Percentiles rank a stretch among this genome's conserved stretches.
Conservation (phyloP, 192 early-diverging fungal species). For the Lobosporangium transversale region DNA sequence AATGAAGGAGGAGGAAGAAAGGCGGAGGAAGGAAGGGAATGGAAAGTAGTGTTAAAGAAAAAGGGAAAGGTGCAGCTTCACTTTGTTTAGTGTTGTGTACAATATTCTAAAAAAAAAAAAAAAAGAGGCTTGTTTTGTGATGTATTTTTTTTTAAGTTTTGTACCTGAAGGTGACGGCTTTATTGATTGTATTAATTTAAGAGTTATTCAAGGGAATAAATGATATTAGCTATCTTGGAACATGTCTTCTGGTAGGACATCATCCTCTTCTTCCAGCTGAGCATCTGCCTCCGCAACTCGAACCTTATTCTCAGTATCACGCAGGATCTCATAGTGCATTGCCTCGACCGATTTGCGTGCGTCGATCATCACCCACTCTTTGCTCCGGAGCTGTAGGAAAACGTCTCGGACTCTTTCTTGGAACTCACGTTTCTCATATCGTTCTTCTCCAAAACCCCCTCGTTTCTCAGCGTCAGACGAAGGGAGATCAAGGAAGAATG, state of each 20-base stretch:
- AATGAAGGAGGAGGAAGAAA: neutral
- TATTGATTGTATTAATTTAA: too few relatives aligned
- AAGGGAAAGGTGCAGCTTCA: neutral
- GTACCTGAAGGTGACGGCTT: too few relatives aligned
- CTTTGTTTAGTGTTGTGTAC: neutral
- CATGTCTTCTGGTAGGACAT: slow-evolving; percentile 30
- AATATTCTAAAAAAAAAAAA: slow-evolving; percentile 33
- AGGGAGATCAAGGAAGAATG: slow-evolving; percentile 89
- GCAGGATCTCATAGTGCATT: slow-evolving; percentile 33
- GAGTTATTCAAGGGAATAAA: too few relatives aligned
- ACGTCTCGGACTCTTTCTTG: slow-evolving; percentile 80
- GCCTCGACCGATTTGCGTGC: slow-evolving; percentile 20
- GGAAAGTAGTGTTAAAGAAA: neutral
- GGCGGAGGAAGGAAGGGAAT: neutral
- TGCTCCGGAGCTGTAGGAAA: slow-evolving; percentile 70
- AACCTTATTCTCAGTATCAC: slow-evolving; percentile 20
- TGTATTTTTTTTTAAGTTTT: neutral
- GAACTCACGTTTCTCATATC: slow-evolving; percentile 88
- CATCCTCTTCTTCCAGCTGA: slow-evolving; percentile 22
- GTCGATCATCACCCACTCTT: slow-evolving; percentile 59
- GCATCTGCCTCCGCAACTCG: slow-evolving; percentile 16
- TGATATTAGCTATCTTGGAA: slow-evolving; percentile 2
- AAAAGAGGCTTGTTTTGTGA: slow-evolving; percentile 13
- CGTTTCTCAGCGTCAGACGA: slow-evolving; percentile 79
- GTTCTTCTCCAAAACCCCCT: slow-evolving; percentile 90